A percentile compares a stretch with the other conserved stretches of the same genome.
These are phyloP conservation scores for Penstemon barbatus DNA, from an alignment of 257 asterid species.

Conservation along the genomic window DNA sequence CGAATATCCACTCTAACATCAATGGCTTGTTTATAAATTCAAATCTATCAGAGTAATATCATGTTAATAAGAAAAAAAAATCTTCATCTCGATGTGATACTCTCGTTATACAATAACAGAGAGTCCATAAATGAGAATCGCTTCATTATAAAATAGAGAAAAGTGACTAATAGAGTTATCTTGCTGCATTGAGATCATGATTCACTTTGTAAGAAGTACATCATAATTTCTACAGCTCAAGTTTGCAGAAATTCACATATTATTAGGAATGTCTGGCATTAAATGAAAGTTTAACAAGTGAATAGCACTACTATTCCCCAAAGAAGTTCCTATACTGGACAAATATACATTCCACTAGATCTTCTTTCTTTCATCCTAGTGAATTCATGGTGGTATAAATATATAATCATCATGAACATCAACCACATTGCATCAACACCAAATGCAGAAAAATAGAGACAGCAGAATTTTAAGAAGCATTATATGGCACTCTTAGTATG, in stretches of 20 bases:
- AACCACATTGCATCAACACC: background rate
- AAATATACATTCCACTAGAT: slow-evolving; percentile 13
- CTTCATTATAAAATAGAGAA: background rate
- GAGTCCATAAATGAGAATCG: background rate
- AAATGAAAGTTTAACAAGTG: background rate
- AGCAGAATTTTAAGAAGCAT: slow-evolving; percentile 5
- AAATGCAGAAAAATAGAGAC: background rate
- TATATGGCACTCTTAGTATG: background rate
- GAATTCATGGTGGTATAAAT: slow-evolving; percentile 10
- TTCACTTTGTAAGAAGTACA: background rate
- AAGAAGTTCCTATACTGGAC: background rate
- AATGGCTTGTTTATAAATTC: background rate
- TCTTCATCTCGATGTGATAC: too few species aligned
- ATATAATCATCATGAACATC: slow-evolving; percentile 6
- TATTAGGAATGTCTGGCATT: background rate
- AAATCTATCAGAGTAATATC: background rate
- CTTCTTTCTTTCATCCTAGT: background rate
- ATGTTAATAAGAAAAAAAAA: background rate
- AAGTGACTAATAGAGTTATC: background rate
- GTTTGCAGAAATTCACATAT: background rate
- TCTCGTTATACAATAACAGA: too few species aligned
- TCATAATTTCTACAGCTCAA: background rate
- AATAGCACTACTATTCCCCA: background rate
- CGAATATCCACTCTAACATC: background rate
- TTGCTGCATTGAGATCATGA: background rate